Percentiles rank a stretch among this genome's conserved stretches.
Conservation (phyloP, 2,329 filamentous ascomycete species). For the Aspergillus novoparasiticus region DNA sequence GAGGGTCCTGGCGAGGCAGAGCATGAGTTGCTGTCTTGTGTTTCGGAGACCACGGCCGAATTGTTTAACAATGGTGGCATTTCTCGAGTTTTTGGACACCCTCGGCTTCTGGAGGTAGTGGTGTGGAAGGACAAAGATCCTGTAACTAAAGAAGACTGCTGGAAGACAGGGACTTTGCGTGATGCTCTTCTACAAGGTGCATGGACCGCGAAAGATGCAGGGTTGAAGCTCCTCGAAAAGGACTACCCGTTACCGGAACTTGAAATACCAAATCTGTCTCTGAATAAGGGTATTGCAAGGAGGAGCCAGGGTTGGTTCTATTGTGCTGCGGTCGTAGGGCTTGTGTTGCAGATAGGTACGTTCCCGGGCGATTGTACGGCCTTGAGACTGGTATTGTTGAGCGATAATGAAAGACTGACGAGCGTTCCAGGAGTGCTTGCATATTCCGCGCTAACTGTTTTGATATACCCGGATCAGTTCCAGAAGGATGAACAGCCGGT, state of each 20-base stretch:
- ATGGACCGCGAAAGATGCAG: constrained; percentile 22
- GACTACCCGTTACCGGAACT: constrained; percentile 27
- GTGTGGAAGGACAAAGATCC: constrained; percentile 48
- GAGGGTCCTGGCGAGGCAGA: constrained; percentile 47
- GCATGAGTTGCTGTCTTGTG: constrained; percentile 50
- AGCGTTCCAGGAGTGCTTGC: constrained; percentile 25
- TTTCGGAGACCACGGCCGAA: constrained; percentile 50
- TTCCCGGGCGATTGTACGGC: background rate
- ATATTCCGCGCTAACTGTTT: constrained; percentile 34
- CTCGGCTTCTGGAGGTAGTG: constrained; percentile 38
- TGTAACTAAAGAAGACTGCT: constrained; percentile 22
- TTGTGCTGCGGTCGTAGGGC: constrained; percentile 29
- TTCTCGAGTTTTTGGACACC: constrained; percentile 38
- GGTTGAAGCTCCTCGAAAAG: constrained; percentile 12
- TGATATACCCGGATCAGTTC: constrained; percentile 29
- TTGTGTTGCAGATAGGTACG: constrained; percentile 32
- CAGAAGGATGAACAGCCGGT: constrained; percentile 28
- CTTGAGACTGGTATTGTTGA: background rate
- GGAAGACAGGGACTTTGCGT: constrained; percentile 30
- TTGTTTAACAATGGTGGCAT: constrained; percentile 48
- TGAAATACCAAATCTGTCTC: constrained; percentile 37
- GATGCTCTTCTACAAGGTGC: constrained; percentile 26
- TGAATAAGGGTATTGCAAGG: constrained; percentile 39
- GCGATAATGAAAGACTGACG: background rate
- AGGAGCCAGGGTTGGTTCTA: constrained; percentile 33